phyloP scores from a whole-genome alignment of 2,329 filamentous ascomycete species.

The Fusarium foetens region DNA sequence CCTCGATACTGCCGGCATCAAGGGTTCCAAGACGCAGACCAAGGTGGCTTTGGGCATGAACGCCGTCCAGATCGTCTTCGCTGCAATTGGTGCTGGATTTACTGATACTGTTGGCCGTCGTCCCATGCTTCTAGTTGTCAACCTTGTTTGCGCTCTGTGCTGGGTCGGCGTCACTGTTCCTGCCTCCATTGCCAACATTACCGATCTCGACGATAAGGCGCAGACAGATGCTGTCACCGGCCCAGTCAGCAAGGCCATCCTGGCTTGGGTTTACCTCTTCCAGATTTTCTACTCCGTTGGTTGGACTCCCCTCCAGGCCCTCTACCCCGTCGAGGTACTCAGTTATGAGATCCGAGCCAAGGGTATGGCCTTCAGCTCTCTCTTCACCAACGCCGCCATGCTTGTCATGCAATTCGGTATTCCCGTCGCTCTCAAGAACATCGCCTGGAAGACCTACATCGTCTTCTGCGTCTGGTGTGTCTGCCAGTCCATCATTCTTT shows the following conservation, averaged over 20 bases:
- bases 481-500: slow-evolving; percentile 55
- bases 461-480: slow-evolving; percentile 59
- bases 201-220: slow-evolving; percentile 40
- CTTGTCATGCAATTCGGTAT: slow-evolving; percentile 56
- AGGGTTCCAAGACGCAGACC: slow-evolving; percentile 50
- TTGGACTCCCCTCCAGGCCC: slow-evolving; percentile 49
- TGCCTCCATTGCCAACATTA: slow-evolving; percentile 51
- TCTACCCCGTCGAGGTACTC: slow-evolving; percentile 65
- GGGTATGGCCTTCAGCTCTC: slow-evolving; percentile 62
- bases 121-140: slow-evolving; percentile 59
- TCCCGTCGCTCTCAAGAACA: slow-evolving; percentile 59
- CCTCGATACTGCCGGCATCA: slow-evolving; percentile 62
- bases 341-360: slow-evolving; percentile 65
- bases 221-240: slow-evolving; percentile 43
- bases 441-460: slow-evolving; percentile 66
- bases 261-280: slow-evolving; percentile 56
- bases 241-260: slow-evolving; percentile 54
- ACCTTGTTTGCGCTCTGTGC: slow-evolving; percentile 57
- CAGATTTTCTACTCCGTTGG: slow-evolving; percentile 55
- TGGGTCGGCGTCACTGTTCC: slow-evolving; percentile 61
- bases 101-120: slow-evolving; percentile 63
- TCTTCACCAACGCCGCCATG: slow-evolving; percentile 54
- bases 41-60: slow-evolving; percentile 62
- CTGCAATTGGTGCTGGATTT: slow-evolving; percentile 58
- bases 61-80: slow-evolving; percentile 59